Conservation (phyloP, 257 asterid genomes). For the Asclepias syriaca region DNA sequence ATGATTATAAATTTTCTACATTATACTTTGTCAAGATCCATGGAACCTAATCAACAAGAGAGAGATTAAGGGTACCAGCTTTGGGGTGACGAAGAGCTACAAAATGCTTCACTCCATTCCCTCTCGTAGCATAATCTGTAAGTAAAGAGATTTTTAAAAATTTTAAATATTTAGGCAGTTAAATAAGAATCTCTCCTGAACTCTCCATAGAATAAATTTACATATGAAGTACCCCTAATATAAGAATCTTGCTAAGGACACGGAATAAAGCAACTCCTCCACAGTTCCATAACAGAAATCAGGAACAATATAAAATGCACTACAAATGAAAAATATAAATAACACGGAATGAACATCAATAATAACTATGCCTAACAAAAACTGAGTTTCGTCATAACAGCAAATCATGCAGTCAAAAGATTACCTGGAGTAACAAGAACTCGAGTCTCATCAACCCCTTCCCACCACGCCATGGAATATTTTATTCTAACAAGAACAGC, state of each 20-base stretch:
- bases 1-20: not conserved
- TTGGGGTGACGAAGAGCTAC: constrained; percentile 80
- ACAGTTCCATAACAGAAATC: not conserved
- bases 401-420: not conserved
- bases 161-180: constrained; percentile 14
- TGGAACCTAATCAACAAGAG: not conserved
- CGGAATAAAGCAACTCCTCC: not conserved
- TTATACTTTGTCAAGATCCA: not conserved
- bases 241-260: not conserved
- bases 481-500: constrained; percentile 4
- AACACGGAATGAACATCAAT: not conserved
- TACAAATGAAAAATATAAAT: not conserved
- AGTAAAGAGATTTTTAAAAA: constrained; percentile 2
- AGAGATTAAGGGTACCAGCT: constrained; percentile 46
- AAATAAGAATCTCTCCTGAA: not conserved
- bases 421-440: constrained; percentile 72
- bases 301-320: not conserved
- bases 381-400: not conserved
- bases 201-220: too few species aligned
- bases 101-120: constrained; percentile 37
- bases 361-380: not conserved
- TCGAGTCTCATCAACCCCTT: constrained; percentile 58
- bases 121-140: constrained; percentile 51
- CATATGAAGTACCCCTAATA: not conserved
- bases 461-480: constrained; percentile 72